Percentiles rank a stretch among this genome's conserved stretches.
These are phyloP conservation scores for Exophiala sp. DNA, from an alignment of 2,329 filamentous ascomycete genomes.

Conservation along the genomic window DNA sequence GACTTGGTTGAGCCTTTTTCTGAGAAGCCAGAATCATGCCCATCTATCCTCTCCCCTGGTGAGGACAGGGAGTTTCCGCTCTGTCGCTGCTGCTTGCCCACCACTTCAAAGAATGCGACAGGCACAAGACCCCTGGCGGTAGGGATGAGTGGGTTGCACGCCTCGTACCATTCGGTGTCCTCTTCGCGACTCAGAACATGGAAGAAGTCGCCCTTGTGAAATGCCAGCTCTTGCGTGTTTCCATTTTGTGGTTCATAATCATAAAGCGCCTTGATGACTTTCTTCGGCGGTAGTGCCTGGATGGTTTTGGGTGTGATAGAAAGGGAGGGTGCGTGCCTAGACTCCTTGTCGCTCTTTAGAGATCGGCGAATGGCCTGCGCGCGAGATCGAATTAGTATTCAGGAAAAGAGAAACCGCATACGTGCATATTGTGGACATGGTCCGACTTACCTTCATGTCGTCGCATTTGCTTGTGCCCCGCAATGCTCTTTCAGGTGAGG, in stretches of 20 bases:
- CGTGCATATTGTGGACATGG: background rate
- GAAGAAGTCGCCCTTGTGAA: constrained; percentile 94
- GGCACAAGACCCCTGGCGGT: constrained; percentile 88
- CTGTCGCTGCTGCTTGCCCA: constrained; percentile 88
- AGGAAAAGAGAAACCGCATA: background rate
- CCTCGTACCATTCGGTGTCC: constrained; percentile 96
- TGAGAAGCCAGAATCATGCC: constrained; percentile 89
- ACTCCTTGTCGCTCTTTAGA: constrained; percentile 81
- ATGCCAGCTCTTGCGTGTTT: constrained; percentile 72
- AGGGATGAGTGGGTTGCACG: constrained; percentile 87
- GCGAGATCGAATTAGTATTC: constrained; percentile 7
- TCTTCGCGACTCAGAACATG: constrained; percentile 96
- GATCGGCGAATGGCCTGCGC: constrained; percentile 75
- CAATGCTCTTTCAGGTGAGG: constrained; percentile 11
- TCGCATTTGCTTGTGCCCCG: constrained; percentile 23
- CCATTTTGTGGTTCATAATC: constrained; percentile 75
- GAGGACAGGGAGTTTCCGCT: constrained; percentile 66
- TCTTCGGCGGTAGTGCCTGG: constrained; percentile 88
- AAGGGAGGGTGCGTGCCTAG: constrained; percentile 58
- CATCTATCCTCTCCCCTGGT: constrained; percentile 53
- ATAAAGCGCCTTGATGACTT: constrained; percentile 97
- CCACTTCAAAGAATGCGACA: constrained; percentile 85
- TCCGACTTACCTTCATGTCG: constrained; percentile 24
- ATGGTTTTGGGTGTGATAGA: constrained; percentile 80
- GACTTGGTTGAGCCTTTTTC: constrained; percentile 43